Base-by-base conservation (phyloP, 2,329 filamentous ascomycete species). In the Blastomyces emzantsi region DNA sequence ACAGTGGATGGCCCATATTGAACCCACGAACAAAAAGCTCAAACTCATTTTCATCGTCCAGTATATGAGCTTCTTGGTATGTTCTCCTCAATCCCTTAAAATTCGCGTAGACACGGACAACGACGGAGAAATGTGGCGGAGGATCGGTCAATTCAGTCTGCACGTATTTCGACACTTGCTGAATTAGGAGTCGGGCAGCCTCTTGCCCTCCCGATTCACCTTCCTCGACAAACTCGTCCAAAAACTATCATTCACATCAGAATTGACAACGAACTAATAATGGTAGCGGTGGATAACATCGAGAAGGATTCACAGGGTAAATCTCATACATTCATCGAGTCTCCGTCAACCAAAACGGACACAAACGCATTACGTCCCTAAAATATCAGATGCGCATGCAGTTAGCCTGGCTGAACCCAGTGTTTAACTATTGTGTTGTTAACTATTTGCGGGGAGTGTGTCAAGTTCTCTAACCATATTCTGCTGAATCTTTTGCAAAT, bases 1-100 rank as follows among this genome's bases (percentile, higher is more conserved):
- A 77, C 25, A 75, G 62, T 1, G 69, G 61, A 58, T 74, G 66
- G 28, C 70, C 73, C 67, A 74, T 77, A 61, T 79, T 79, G 69
- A 79, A 78, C 0, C 76, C 78, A 22, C 74, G 74, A 17, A 78
- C 71, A 64, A 79, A 80, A 1, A 70, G 67, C 28, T 67, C 63
- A 49, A 79, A 67, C 0, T 66, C 65, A 7, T 66, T 65, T 3
- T 67, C 56, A 11, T 71, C 64, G 11, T 61, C 45, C 15, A 78
- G 49, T 9, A 76, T 67, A 1, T 66, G 66, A 11, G 64, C 64
- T 43, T 73, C 69, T 25, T 66, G 69, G 64, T 78, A 79, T 17
- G 68, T 69, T 56, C 71, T 74, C 45, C 69, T 68, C 13, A 79
- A 67, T 0, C 76, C 77, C 41, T 67, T 68, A 9, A 76, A 61